Conservation (phyloP, 768 basidiomycete genomes). For the Ramaria sp. region DNA sequence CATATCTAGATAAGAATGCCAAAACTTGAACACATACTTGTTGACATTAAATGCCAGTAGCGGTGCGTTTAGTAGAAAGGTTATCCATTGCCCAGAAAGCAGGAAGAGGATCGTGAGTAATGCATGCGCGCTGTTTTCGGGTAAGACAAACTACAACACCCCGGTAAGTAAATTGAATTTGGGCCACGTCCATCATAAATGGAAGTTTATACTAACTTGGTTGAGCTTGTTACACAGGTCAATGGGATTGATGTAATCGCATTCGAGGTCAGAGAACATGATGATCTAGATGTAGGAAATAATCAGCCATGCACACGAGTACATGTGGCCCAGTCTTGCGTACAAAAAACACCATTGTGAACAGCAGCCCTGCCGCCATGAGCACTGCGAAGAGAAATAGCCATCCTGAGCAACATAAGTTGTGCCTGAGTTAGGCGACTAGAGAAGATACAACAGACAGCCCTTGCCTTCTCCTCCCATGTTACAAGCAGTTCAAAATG, state of each 20-base stretch:
- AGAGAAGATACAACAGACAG: neutral
- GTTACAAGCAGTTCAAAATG: neutral
- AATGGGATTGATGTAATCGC: constrained; percentile 99
- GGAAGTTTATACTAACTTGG: constrained; percentile 35
- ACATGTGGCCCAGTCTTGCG: constrained; percentile 24
- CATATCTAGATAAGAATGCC: neutral
- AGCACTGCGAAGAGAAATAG: constrained; percentile 94
- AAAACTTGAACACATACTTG: constrained; percentile 51
- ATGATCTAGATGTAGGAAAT: constrained; percentile 61
- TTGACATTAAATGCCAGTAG: constrained; percentile 85
- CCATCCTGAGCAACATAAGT: constrained; percentile 53
- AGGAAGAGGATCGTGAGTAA: constrained; percentile 87
- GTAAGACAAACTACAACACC: constrained; percentile 78
- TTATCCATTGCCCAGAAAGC: constrained; percentile 90
- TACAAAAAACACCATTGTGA: constrained; percentile 99
- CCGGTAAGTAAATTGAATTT: neutral
- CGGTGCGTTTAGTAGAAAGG: constrained; percentile 85
- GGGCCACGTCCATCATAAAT: neutral
- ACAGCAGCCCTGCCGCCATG: constrained; percentile 87
- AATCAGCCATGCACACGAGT: neutral
- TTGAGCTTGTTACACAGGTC: constrained; percentile 99
- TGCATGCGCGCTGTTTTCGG: constrained; percentile 92
- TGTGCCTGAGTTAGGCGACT: neutral
- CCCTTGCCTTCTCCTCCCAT: constrained; percentile 9
- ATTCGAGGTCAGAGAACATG: constrained; percentile 99